Evolutionary conservation across 2,329 filamentous ascomycete species (phyloP).

Genomic region (Exophiala lecanii-corni): DNA sequence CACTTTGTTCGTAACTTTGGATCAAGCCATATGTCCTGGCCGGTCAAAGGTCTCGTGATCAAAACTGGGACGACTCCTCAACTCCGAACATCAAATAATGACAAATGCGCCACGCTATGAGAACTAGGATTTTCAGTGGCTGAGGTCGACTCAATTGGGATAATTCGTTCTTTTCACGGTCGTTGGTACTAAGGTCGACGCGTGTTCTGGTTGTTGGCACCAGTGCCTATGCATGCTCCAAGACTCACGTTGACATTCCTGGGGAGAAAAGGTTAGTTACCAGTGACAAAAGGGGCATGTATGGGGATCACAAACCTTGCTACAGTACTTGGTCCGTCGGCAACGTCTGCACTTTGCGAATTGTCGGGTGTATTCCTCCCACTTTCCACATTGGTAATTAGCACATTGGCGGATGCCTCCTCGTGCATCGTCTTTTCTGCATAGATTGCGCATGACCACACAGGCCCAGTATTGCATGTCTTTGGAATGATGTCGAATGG

Average conservation of each 20-base stretch:
- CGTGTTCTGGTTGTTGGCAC: constrained; percentile 52
- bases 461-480: constrained; percentile 99
- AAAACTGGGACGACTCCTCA: constrained; percentile 4
- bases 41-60: too few species aligned
- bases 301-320: constrained; percentile 58
- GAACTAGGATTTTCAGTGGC: constrained; percentile 7
- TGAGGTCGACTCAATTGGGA: constrained; percentile 9
- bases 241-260: constrained; percentile 90
- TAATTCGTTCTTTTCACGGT: constrained; percentile 12
- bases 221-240: constrained; percentile 98
- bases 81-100: constrained; percentile 14
- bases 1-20: background rate
- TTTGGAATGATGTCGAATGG: constrained; percentile 85
- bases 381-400: constrained; percentile 96
- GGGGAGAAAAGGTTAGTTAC: constrained; percentile 5
- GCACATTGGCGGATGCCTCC: constrained; percentile 96
- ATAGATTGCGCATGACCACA: constrained; percentile 97
- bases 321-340: constrained; percentile 96
- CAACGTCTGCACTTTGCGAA: constrained; percentile 98
- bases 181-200: constrained; percentile 3
- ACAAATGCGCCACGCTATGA: constrained; percentile 25
- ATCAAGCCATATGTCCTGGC: too few species aligned
- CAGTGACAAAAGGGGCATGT: background rate
- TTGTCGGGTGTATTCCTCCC: constrained; percentile 94
- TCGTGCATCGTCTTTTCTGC: constrained; percentile 91